Percentiles rank a stretch among this genome's conserved stretches.
Conservation (phyloP, 2,329 filamentous ascomycete species). For the Calonectria hongkongensis region DNA sequence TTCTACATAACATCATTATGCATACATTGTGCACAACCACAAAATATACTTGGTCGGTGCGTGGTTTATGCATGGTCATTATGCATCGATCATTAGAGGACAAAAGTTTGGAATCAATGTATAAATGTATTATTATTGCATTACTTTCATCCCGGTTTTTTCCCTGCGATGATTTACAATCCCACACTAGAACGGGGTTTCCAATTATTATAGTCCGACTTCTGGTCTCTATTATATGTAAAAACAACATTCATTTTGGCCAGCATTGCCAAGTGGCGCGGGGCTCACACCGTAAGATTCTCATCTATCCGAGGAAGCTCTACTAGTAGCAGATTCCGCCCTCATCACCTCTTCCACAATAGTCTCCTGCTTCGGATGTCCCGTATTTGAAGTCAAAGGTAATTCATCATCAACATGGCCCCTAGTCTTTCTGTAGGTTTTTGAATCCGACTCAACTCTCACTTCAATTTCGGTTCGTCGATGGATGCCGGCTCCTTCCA, state of each 20-base stretch:
- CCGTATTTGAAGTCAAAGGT: conserved; percentile 48
- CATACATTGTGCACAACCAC: too few relatives aligned
- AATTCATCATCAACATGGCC: conserved; percentile 44
- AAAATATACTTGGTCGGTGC: too few relatives aligned
- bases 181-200: too few relatives aligned
- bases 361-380: conserved; percentile 45
- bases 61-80: too few relatives aligned
- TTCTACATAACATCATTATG: too few relatives aligned
- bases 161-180: too few relatives aligned
- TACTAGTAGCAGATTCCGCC: neutral
- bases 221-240: neutral
- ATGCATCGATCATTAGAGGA: too few relatives aligned
- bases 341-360: conserved; percentile 7
- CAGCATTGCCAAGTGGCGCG: neutral
- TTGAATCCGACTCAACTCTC: conserved; percentile 42
- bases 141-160: too few relatives aligned
- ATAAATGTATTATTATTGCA: too few relatives aligned
- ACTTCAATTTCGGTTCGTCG: conserved; percentile 50
- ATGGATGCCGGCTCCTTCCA: conserved; percentile 45
- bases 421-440: conserved; percentile 33
- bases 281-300: too few relatives aligned
- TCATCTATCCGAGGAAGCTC: conserved; percentile 16
- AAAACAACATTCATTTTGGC: neutral
- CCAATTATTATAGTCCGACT: neutral
- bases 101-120: too few relatives aligned